Evolutionary conservation across 129 eudicot genomes (phyloP).

Genomic region (Flaveria linearis): DNA sequence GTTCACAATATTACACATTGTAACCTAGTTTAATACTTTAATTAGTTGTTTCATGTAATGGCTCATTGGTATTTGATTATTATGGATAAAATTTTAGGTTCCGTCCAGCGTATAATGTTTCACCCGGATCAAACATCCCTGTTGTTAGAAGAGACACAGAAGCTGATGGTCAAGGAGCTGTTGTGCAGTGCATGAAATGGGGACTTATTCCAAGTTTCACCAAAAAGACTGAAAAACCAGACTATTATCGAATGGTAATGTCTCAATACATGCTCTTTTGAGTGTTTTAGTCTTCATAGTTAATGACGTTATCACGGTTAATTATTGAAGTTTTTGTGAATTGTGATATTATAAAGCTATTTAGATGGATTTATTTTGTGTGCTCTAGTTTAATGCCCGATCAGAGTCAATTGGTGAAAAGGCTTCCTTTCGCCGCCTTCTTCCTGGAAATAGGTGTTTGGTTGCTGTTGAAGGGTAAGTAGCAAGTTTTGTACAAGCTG

Average conservation of each 20-base stretch:
- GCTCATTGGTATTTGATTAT: neutral
- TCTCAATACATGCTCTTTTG: neutral
- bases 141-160: slow-evolving; percentile 73
- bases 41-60: neutral
- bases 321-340: neutral
- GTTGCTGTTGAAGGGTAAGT: slow-evolving; percentile 93
- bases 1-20: neutral
- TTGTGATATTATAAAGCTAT: neutral
- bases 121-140: slow-evolving; percentile 78
- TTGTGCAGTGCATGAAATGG: slow-evolving; percentile 97
- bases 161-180: slow-evolving; percentile 54
- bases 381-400: slow-evolving; percentile 86
- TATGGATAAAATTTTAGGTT: slow-evolving; percentile 46
- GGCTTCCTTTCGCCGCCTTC: slow-evolving; percentile 90
- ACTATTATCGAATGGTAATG: slow-evolving; percentile 88
- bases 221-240: slow-evolving; percentile 83
- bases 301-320: neutral
- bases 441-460: slow-evolving; percentile 86
- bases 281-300: slow-evolving; percentile 8
- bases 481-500: neutral
- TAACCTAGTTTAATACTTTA: slow-evolving; percentile 9
- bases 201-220: slow-evolving; percentile 96
- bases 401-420: slow-evolving; percentile 81
- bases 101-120: slow-evolving; percentile 77
- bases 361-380: slow-evolving; percentile 17